Evolutionary conservation across 257 asterid species (phyloP).

Genomic region (Jaltomata sinuosa): DNA sequence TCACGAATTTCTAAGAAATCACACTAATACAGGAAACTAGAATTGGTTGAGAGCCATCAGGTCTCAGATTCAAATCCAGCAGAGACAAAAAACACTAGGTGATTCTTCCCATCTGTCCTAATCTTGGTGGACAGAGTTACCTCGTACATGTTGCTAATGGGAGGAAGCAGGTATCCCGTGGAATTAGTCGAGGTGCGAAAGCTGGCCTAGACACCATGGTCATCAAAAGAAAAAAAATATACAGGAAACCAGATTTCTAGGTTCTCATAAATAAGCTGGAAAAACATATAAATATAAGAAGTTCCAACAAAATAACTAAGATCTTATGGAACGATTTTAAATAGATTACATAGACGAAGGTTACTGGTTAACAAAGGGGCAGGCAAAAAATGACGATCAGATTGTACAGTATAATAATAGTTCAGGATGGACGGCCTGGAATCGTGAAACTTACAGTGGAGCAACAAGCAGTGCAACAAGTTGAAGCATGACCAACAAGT

Average conservation of each 20-base stretch:
- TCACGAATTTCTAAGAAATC: background rate
- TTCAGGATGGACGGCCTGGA: background rate
- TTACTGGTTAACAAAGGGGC: background rate
- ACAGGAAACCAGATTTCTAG: background rate
- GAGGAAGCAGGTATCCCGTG: too few species aligned
- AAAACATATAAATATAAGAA: background rate
- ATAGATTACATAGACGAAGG: background rate
- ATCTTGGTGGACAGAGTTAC: too few species aligned
- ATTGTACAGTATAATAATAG: background rate
- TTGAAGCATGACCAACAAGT: conserved; percentile 83
- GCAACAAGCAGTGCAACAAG: conserved; percentile 90
- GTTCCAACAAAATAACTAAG: background rate
- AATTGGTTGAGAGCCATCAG: too few species aligned
- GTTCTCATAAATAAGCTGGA: background rate
- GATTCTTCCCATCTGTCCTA: too few species aligned
- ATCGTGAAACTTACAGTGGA: conserved; percentile 41
- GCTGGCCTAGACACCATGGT: too few species aligned
- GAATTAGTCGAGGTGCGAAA: too few species aligned
- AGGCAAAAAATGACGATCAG: background rate
- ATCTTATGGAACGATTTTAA: background rate
- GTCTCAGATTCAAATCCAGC: too few species aligned
- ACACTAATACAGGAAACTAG: background rate
- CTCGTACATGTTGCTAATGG: too few species aligned
- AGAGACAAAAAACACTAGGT: too few species aligned
- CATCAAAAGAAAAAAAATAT: too few species aligned